Evolutionary conservation across 2,329 filamentous ascomycete genomes (phyloP).

Genomic region (Fusarium agapanthi): DNA sequence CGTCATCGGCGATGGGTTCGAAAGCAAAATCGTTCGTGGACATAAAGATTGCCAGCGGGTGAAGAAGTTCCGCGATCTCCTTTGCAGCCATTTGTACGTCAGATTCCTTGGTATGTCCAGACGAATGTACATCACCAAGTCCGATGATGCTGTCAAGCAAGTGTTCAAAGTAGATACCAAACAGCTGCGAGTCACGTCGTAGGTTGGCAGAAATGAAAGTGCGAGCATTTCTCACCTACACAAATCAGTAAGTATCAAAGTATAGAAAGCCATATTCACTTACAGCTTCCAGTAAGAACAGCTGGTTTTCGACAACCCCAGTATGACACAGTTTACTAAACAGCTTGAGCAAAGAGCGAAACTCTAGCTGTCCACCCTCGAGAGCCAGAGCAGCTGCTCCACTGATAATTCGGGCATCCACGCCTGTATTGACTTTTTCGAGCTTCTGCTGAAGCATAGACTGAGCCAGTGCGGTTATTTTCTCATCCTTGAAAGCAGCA

Average conservation of each 20-base stretch:
- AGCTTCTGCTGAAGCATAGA: slow-evolving; percentile 98
- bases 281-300: slow-evolving; percentile 75
- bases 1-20: slow-evolving; percentile 65
- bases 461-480: slow-evolving; percentile 91
- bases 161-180: slow-evolving; percentile 84
- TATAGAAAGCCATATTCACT: slow-evolving; percentile 44
- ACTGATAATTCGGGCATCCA: slow-evolving; percentile 86
- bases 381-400: slow-evolving; percentile 83
- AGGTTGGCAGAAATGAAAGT: slow-evolving; percentile 78
- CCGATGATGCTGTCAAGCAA: slow-evolving; percentile 88
- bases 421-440: slow-evolving; percentile 78
- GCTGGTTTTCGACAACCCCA: slow-evolving; percentile 74
- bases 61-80: slow-evolving; percentile 87
- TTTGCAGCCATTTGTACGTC: slow-evolving; percentile 84
- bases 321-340: slow-evolving; percentile 80
- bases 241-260: slow-evolving; percentile 20
- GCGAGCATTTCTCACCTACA: slow-evolving; percentile 77
- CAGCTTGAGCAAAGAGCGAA: slow-evolving; percentile 85
- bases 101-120: slow-evolving; percentile 75
- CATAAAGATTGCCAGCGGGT: slow-evolving; percentile 87
- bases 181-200: slow-evolving; percentile 75
- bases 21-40: slow-evolving; percentile 68
- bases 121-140: slow-evolving; percentile 84
- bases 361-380: slow-evolving; percentile 80
- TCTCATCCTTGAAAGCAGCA: slow-evolving; percentile 80